These are phyloP conservation scores for Saccharomycopsis synnaedendra DNA, from an alignment of 805 yeast species.

Conservation along the genomic window DNA sequence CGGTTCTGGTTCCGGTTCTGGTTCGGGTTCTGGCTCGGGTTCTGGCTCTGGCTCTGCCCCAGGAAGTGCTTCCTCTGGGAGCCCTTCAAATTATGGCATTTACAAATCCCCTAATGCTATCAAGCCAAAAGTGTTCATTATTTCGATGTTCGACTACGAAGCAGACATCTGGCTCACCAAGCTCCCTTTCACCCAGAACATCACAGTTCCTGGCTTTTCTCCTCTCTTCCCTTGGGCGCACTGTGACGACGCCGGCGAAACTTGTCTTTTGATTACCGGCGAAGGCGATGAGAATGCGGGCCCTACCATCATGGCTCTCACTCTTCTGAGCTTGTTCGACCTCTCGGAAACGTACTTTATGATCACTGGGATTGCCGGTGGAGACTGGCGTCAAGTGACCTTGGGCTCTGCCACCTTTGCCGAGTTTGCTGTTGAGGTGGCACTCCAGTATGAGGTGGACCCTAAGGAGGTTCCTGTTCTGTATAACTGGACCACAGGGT, in stretches of 20 bases:
- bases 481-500: conserved; percentile 47
- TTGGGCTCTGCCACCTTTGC: conserved; percentile 52
- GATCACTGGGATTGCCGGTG: conserved; percentile 58
- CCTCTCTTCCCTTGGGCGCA: conserved; percentile 46
- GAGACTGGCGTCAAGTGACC: conserved; percentile 43
- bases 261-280: conserved; percentile 58
- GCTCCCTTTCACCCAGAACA: conserved; percentile 37
- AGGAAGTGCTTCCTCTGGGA: neutral
- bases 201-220: conserved; percentile 56
- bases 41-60: neutral
- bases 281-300: conserved; percentile 65
- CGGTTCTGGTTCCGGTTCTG: too few species aligned
- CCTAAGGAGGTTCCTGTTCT: conserved; percentile 32
- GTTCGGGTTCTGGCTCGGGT: neutral
- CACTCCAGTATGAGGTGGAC: conserved; percentile 46
- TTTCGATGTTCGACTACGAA: conserved; percentile 46
- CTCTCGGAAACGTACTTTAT: conserved; percentile 49
- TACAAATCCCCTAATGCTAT: conserved; percentile 8
- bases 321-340: conserved; percentile 43
- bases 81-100: neutral
- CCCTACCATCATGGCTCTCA: conserved; percentile 40
- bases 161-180: conserved; percentile 40
- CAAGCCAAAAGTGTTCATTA: conserved; percentile 41
- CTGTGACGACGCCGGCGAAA: conserved; percentile 39
- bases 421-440: conserved; percentile 51